Evolutionary conservation across 768 basidiomycete genomes (phyloP), one percentile per base, ranked within the genome.

Genomic region (Ramaria sp.): DNA sequence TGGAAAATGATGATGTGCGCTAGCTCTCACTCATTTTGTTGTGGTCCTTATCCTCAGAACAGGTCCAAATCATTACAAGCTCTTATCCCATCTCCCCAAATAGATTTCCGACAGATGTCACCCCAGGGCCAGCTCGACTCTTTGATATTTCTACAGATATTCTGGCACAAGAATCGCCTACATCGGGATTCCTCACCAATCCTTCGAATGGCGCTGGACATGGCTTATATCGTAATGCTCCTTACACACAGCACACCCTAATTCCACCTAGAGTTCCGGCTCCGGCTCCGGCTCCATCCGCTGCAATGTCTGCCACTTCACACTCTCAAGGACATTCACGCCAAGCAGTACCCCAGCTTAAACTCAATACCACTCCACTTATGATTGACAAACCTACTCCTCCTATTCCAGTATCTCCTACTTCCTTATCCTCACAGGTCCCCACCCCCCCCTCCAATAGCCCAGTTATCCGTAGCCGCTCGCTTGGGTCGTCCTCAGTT

Each of bases 241-340:
- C 48, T 3, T 15, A 15, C 13, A 50, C 48, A 2, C 48, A 30
- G 16, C 48, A 32, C 13, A 55, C 53, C 13, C 53, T 43, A 24
- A 37, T 55, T 15, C 53, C 53, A 4, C 53, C 53, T 12, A 55
- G 27, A 36, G 53, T 44, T 32, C 53, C 53, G 8, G 53, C 53
- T n/a, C 53, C 53, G 8, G 53, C 53, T n/a, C 53, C 53, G 2
- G 53, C 42, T 8, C 53, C 53, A 12, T 45, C 34, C 32, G 36
- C 3, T 15, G 1, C 32, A 1, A 37, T 5, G 10, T 10, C 45
- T 22, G 10, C 45, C 20, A 3, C 20, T 5, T 16, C 45, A 22
- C 45, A 20, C 5, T 27, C 25, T 24, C 45, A 25, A 47, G 45
- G 1, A 1, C 22, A 7, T 32, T 27, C 25, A 18, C 45, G 45